These are phyloP conservation scores for Periconia sp. DNA, from an alignment of 2,329 filamentous ascomycete species.

Conservation along the genomic window DNA sequence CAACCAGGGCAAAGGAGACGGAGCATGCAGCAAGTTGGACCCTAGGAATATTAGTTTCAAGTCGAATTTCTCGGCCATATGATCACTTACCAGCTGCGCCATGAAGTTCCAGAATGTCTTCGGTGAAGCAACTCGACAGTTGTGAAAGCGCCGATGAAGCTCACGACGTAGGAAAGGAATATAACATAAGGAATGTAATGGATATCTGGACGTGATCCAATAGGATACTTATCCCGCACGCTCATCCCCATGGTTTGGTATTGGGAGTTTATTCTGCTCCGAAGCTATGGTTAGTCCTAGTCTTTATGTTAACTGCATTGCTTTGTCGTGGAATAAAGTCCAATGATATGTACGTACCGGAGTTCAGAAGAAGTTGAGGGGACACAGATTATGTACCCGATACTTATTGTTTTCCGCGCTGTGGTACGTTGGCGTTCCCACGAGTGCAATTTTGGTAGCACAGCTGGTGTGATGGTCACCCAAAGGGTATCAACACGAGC, in stretches of 20 bases:
- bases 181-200: slow-evolving; percentile 49
- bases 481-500: neutral
- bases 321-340: neutral
- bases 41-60: slow-evolving; percentile 25
- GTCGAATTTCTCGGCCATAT: slow-evolving; percentile 26
- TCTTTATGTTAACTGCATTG: neutral
- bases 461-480: slow-evolving; percentile 1
- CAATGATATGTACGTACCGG: neutral
- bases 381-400: neutral
- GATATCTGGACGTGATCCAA: slow-evolving; percentile 41
- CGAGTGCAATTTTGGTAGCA: neutral
- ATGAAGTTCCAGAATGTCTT: slow-evolving; percentile 61
- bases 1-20: slow-evolving; percentile 51
- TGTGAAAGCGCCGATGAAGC: slow-evolving; percentile 73
- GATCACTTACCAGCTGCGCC: slow-evolving; percentile 30
- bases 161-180: slow-evolving; percentile 63
- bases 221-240: slow-evolving; percentile 28
- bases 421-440: neutral
- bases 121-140: slow-evolving; percentile 82
- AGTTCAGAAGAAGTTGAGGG: neutral
- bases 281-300: neutral
- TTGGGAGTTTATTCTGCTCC: neutral
- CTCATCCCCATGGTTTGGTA: slow-evolving; percentile 2
- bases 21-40: slow-evolving; percentile 46
- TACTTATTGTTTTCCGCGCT: neutral